These are phyloP conservation scores for Aspergillus caelatus DNA, from an alignment of 2,329 filamentous ascomycete species.

Conservation along the genomic window DNA sequence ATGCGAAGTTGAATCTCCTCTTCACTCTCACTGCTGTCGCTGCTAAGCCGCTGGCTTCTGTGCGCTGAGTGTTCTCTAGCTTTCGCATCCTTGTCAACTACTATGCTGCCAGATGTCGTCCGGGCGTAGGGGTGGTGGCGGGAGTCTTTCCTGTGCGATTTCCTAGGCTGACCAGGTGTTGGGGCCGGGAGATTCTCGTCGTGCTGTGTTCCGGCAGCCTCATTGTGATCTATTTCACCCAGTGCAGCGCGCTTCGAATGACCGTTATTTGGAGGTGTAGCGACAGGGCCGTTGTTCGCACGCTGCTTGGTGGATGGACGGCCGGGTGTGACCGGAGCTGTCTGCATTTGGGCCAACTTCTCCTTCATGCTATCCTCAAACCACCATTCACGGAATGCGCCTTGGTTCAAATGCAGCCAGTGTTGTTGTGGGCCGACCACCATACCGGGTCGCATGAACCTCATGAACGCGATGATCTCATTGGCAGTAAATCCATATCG, in stretches of 20 bases:
- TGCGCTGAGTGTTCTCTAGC: conserved; percentile 49
- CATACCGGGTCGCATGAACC: conserved; percentile 99
- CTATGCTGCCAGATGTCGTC: conserved; percentile 51
- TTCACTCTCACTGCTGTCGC: conserved; percentile 68
- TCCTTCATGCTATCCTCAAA: conserved; percentile 77
- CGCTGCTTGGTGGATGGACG: conserved; percentile 61
- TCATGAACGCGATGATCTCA: conserved; percentile 96
- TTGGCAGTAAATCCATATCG: conserved; percentile 96
- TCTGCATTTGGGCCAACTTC: conserved; percentile 70
- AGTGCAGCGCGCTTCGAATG: conserved; percentile 78
- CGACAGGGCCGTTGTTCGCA: conserved; percentile 69
- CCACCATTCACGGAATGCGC: conserved; percentile 98
- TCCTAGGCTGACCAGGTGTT: conserved; percentile 92
- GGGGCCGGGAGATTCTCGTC: conserved; percentile 94
- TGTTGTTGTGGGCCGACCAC: conserved; percentile 98
- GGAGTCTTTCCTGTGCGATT: conserved; percentile 75
- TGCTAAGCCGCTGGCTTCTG: conserved; percentile 59
- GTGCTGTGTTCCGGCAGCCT: conserved; percentile 47
- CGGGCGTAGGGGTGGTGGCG: conserved; percentile 74
- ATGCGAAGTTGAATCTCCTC: conserved; percentile 81
- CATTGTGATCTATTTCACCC: conserved; percentile 90
- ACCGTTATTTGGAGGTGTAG: conserved; percentile 81
- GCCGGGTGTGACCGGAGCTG: conserved; percentile 58
- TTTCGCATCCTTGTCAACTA: conserved; percentile 36
- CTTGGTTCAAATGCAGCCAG: conserved; percentile 97